Base-by-base conservation (phyloP, 139 green algal genomes). In the Chlamydomonas sp. region DNA sequence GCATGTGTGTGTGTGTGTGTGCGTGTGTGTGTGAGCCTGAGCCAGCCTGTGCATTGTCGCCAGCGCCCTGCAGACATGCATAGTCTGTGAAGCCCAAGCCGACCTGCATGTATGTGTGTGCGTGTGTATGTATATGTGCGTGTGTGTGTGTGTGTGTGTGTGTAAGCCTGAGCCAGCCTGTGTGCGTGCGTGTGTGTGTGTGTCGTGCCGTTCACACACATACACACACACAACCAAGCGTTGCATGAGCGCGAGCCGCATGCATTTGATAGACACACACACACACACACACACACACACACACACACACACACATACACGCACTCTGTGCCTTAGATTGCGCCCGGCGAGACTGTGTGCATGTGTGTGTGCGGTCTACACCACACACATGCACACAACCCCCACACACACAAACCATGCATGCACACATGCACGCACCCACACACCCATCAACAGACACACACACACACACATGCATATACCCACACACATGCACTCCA, bases 61-160 rank as follows among this genome's bases (percentile, higher is more conserved):
- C 30, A 5, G 61, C 48, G n/a, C n/a, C n/a, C n/a, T n/a, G n/a
- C 63, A 86, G 79, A 10, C 74, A 43, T 2, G 50, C 58, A n/a
- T 73, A 26, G 50, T 90, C 85, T 1, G 83, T 90, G 77, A 95
- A 96, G 48, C 90, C 90, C 85, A 87, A 93, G 31, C 90, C 90
- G 2, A 84, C 70, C 82, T 88, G 76, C 37, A 72, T 62, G 50
- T 62, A 24, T 35, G 20, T n/a, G n/a, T n/a, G n/a, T n/a, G n/a
- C n/a, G n/a, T n/a, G n/a, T n/a, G n/a, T n/a, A n/a, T n/a, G n/a
- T n/a, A n/a, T n/a, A n/a, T n/a, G n/a, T n/a, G n/a, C n/a, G n/a
- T 76, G 63, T 63, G 58, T 33, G 37, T 73, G 43, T 54, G 16
- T 54, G 16, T 20, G 20, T 20, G 76, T 72, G 92, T 97, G 69